phyloP scores from a whole-genome alignment of 2,329 filamentous ascomycete species.

The Aspergillus uvarum region DNA sequence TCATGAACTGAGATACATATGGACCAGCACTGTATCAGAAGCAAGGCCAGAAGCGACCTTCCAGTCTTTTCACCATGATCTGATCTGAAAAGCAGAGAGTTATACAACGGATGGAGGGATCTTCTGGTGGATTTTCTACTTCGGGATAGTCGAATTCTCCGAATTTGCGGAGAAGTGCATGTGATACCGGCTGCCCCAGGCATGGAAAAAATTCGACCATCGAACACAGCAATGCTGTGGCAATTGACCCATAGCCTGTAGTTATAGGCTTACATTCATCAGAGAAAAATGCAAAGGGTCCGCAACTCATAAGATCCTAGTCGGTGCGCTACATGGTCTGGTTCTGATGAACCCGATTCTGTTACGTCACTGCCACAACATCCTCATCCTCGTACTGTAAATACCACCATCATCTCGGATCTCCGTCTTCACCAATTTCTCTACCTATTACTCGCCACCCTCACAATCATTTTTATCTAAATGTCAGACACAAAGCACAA shows the following conservation, averaged over 20 bases:
- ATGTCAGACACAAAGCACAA: slow-evolving; percentile 12
- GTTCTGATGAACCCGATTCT: background rate
- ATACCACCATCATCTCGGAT: background rate
- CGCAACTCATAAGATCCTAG: too few species aligned
- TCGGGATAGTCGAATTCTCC: background rate
- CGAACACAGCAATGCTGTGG: background rate
- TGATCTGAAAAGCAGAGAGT: too few species aligned
- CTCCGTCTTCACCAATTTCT: background rate
- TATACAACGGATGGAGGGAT: too few species aligned
- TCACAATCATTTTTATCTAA: background rate
- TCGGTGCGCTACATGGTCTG: background rate
- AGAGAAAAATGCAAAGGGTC: too few species aligned
- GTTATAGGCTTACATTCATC: too few species aligned
- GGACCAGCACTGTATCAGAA: background rate
- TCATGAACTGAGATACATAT: background rate
- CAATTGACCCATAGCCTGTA: too few species aligned
- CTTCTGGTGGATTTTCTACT: background rate
- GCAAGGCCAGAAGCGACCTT: background rate
- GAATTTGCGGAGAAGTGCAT: slow-evolving; percentile 9
- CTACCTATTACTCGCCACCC: background rate
- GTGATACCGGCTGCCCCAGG: slow-evolving; percentile 11
- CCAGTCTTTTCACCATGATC: background rate
- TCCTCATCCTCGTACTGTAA: background rate
- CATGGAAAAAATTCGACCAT: background rate
- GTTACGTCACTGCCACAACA: slow-evolving; percentile 4